Conservation (phyloP, 2,329 filamentous ascomycete genomes). For the Thyridium curvatum region DNA sequence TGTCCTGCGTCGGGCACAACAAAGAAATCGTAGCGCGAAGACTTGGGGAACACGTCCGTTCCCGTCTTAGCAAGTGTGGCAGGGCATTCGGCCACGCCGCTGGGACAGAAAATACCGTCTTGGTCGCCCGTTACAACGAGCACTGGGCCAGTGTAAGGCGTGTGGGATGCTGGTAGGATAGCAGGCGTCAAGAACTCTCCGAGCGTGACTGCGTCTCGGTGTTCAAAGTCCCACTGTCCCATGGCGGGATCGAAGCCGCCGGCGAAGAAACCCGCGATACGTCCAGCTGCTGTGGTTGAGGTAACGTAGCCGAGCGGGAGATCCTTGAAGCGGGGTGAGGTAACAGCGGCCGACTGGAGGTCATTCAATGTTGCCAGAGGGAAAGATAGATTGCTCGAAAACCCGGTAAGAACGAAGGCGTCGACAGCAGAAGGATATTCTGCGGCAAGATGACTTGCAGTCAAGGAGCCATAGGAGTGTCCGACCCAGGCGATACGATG, state of each 20-base stretch:
- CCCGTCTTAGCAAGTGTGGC: not conserved
- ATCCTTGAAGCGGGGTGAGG: not conserved
- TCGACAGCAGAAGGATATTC: constrained; percentile 17
- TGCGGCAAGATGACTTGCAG: constrained; percentile 12
- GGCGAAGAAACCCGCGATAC: constrained; percentile 4
- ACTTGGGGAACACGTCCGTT: not conserved
- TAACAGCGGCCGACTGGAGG: not conserved
- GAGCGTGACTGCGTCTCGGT: constrained; percentile 9
- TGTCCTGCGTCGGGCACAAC: not conserved
- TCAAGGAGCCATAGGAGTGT: constrained; percentile 15
- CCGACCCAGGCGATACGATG: constrained; percentile 16
- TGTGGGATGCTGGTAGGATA: not conserved
- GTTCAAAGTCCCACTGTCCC: not conserved
- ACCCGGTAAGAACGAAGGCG: constrained; percentile 18
- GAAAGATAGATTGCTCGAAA: constrained; percentile 6
- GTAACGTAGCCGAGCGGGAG: not conserved
- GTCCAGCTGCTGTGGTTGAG: not conserved
- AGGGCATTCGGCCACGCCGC: not conserved
- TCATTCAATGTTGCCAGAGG: not conserved
- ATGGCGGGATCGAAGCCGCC: constrained; percentile 4
- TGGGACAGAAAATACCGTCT: constrained; percentile 9
- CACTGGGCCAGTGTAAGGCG: constrained; percentile 6
- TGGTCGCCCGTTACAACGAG: constrained; percentile 10
- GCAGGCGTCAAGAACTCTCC: constrained; percentile 9
- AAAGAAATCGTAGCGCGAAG: not conserved